These are phyloP conservation scores for Rutidosis leptorrhynchoides DNA, from an alignment of 129 eudicot genomes.

Conservation along the genomic window DNA sequence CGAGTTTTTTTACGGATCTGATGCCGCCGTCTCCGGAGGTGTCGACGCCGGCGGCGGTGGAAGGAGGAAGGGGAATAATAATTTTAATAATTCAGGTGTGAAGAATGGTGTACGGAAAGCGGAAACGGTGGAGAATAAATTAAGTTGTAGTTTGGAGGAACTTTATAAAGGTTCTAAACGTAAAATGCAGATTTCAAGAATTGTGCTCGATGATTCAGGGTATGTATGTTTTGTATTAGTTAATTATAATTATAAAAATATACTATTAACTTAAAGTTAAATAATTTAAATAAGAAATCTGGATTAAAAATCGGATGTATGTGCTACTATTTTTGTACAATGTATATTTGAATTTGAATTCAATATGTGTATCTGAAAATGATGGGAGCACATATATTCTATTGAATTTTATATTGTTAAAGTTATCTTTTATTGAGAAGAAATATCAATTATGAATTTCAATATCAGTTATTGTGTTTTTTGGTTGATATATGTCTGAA, in stretches of 20 bases:
- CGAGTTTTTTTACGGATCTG: conserved; percentile 69
- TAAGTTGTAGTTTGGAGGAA: conserved; percentile 85
- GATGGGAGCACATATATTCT: not conserved
- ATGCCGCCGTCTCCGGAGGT: not conserved
- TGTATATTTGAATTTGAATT: not conserved
- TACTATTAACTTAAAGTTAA: not conserved
- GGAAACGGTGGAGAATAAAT: conserved; percentile 73
- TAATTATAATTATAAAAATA: too few relatives aligned
- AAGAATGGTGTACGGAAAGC: conserved; percentile 49
- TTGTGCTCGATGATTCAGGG: conserved; percentile 81
- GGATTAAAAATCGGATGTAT: not conserved
- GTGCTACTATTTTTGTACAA: not conserved
- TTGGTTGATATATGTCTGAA: too few relatives aligned
- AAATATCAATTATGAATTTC: not conserved
- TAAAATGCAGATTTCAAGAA: conserved; percentile 84
- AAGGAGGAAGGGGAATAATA: conserved; percentile 22
- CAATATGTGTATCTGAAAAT: not conserved
- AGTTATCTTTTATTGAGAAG: too few relatives aligned
- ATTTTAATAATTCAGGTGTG: conserved; percentile 1
- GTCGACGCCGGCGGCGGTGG: conserved; percentile 23
- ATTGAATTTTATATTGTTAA: not conserved
- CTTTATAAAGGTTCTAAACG: conserved; percentile 72
- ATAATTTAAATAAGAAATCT: too few relatives aligned
- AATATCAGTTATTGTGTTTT: too few relatives aligned
- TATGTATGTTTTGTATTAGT: conserved; percentile 30